Evolutionary conservation across 305 asterid species (phyloP).

Genomic region (Ajuga reptans): DNA sequence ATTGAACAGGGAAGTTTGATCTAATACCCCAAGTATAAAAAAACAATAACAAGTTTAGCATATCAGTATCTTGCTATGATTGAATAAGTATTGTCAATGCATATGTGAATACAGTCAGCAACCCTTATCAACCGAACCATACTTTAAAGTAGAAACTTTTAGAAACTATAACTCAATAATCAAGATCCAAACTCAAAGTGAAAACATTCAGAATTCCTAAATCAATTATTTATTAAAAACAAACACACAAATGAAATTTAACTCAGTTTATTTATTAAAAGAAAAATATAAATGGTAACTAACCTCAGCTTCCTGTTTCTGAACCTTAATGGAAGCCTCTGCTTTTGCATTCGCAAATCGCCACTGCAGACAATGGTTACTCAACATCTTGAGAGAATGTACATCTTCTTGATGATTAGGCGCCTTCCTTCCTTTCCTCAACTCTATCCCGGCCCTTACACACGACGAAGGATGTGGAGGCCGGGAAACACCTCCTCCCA

Average conservation of each 20-base stretch:
- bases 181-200: not conserved
- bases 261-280: not conserved
- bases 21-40: not conserved
- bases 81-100: not conserved
- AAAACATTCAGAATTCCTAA: slow-evolving; percentile 2
- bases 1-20: not conserved
- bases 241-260: not conserved
- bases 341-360: slow-evolving; percentile 73
- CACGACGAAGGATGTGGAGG: slow-evolving; percentile 70
- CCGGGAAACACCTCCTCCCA: slow-evolving; percentile 42
- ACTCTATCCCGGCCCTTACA: slow-evolving; percentile 42
- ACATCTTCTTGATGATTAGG: slow-evolving; percentile 53
- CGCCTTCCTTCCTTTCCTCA: slow-evolving; percentile 49
- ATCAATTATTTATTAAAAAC: no score
- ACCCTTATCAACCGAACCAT: not conserved
- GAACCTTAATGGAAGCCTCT: slow-evolving; percentile 42
- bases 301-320: slow-evolving; percentile 65
- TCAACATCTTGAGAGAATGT: slow-evolving; percentile 63
- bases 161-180: not conserved
- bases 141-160: not conserved
- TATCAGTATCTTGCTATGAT: not conserved
- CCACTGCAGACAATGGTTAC: slow-evolving; percentile 66
- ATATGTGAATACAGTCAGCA: not conserved
- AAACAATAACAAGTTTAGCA: no score
- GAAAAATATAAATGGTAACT: slow-evolving; percentile 16